Base-by-base conservation (phyloP, 2,329 filamentous ascomycete species). In the Taxawa tesnikishii region DNA sequence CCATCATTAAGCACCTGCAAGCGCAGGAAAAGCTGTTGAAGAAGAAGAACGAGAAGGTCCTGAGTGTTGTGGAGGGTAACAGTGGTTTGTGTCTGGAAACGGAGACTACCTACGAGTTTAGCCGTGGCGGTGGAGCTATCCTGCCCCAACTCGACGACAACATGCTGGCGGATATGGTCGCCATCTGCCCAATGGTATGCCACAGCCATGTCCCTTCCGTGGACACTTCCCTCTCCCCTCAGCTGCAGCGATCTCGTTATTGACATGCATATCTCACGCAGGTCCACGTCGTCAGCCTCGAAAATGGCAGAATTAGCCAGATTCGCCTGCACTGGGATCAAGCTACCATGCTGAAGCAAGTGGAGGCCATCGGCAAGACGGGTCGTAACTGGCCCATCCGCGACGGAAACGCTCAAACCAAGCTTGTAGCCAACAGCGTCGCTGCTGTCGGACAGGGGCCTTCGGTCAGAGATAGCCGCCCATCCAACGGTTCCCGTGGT, bases 261-360 rank as follows among this genome's bases (percentile, higher is more conserved):
- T 29, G 15, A 23, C 28, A 15, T 17, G 15, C 24, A 28, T 39
- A 15, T 34, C 26, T 3, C 19, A 12, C 14, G 23, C 30, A 46
- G 83, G 72, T 79, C 47, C 90, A 98, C 63, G 77, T 96, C 42
- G 87, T 98, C 43, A 73, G 75, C 36, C 94, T 94, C 58, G 73
- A 92, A 55, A 59, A 79, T 28, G 73, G 75, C 54, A 85, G 83
- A 62, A 94, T 98, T 52, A 57, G 70, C 38, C 83, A 90, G 55
- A 82, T 96, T 42, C 82, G 88, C 45, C 74, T 88, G 45, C 83
- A 80, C 55, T 98, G 90, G 90, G 90, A 98, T 55, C 90, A 98
- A 58, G 87, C 78, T 39, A 80, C 84, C 33, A 72, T 98, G 25
- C 72, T 98, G 44, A 96, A 90, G 63, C 80, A 93, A 56, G 71